Evolutionary conservation across 2,329 filamentous ascomycete species (phyloP).

Genomic region (Pseudogymnoascus sp.): DNA sequence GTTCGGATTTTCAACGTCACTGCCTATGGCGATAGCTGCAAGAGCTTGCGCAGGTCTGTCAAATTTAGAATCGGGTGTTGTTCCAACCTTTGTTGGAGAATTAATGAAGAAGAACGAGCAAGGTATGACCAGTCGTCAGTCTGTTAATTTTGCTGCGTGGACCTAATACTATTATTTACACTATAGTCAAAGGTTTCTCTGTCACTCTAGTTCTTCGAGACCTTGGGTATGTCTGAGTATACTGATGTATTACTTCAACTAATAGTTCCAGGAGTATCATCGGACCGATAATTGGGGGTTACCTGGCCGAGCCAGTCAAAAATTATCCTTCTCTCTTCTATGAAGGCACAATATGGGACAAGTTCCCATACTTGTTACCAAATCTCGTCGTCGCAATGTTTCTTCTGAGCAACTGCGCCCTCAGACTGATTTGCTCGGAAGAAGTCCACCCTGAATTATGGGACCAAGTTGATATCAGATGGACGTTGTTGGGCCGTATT

Average conservation of each 20-base stretch:
- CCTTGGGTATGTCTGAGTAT: conserved; percentile 53
- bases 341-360: conserved; percentile 67
- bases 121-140: conserved; percentile 44
- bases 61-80: conserved; percentile 86
- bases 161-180: conserved; percentile 3
- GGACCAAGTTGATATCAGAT: background rate
- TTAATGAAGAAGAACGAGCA: conserved; percentile 87
- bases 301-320: conserved; percentile 74
- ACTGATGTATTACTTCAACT: conserved; percentile 9
- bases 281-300: conserved; percentile 79
- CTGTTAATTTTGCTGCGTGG: conserved; percentile 3
- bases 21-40: conserved; percentile 73
- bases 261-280: conserved; percentile 64
- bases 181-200: conserved; percentile 72
- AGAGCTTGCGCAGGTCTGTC: conserved; percentile 78
- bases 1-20: conserved; percentile 77
- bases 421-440: background rate
- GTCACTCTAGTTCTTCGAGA: conserved; percentile 97
- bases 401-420: background rate
- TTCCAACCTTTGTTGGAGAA: conserved; percentile 88
- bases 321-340: conserved; percentile 68
- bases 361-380: conserved; percentile 78
- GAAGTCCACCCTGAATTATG: conserved; percentile 1
- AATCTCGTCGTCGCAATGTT: conserved; percentile 30
- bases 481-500: background rate